Evolutionary conservation across 805 yeast species (phyloP).

Genomic region (Schizosaccharomyces lindneri): DNA sequence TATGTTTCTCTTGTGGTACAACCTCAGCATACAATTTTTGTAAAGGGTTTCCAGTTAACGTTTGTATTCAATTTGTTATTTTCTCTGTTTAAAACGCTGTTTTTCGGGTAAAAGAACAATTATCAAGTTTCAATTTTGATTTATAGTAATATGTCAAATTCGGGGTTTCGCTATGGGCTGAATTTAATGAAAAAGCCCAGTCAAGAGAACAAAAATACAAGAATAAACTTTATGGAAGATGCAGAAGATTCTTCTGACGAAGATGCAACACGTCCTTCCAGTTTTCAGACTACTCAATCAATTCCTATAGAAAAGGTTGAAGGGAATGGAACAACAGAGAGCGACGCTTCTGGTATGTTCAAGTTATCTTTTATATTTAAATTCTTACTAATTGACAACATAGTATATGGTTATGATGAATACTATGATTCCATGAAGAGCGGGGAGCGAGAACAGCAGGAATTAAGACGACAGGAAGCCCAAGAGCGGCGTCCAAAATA

Average conservation of each 20-base stretch:
- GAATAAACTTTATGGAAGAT: background rate
- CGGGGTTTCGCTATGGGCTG: background rate
- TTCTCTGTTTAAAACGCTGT: too few species aligned
- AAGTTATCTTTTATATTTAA: background rate
- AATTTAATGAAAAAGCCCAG: background rate
- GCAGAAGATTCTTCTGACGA: background rate
- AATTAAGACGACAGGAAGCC: constrained; percentile 4
- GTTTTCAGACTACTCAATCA: background rate
- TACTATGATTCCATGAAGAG: constrained; percentile 22
- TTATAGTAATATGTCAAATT: background rate
- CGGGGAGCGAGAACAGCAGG: constrained; percentile 4
- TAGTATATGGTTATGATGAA: constrained; percentile 22
- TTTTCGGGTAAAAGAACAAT: too few species aligned
- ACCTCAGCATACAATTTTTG: too few species aligned
- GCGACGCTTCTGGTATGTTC: background rate
- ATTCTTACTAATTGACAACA: background rate
- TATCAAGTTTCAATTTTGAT: too few species aligned
- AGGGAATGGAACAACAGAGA: background rate
- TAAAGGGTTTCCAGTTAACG: too few species aligned
- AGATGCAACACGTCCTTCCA: background rate
- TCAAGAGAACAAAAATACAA: background rate
- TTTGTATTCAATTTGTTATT: too few species aligned
- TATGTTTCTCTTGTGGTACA: too few species aligned
- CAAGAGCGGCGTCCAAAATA: constrained; percentile 14
- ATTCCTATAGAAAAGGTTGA: background rate